Conservation (phyloP, 176 grass and related monocot species). For the Juncus effusus region DNA sequence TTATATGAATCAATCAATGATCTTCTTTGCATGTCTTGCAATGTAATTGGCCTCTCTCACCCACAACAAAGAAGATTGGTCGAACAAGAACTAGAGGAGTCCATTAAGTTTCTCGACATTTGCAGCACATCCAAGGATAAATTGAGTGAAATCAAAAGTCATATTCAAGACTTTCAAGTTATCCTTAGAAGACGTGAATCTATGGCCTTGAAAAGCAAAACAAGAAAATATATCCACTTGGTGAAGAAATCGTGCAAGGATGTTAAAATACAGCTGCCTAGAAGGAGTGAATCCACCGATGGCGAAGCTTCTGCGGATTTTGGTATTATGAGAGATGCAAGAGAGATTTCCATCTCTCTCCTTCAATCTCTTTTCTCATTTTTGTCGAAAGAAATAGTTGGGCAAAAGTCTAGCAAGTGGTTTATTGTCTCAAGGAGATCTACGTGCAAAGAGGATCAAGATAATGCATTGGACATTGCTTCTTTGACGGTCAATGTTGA, state of each 20-base stretch:
- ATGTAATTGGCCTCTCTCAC: conserved; percentile 8
- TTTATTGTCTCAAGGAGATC: too few species aligned
- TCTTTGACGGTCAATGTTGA: too few species aligned
- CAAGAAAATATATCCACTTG: neutral
- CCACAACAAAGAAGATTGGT: conserved; percentile 20
- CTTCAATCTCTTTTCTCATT: too few species aligned
- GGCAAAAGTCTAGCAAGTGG: too few species aligned
- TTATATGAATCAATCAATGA: conserved; percentile 22
- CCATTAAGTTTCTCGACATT: neutral
- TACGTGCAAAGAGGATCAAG: too few species aligned
- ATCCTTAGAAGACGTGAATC: conserved; percentile 16
- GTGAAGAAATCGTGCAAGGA: conserved; percentile 19
- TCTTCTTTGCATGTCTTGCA: conserved; percentile 30
- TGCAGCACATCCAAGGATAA: conserved; percentile 16
- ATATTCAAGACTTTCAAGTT: conserved; percentile 8
- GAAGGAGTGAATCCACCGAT: conserved; percentile 21
- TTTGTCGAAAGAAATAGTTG: too few species aligned
- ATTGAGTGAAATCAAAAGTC: conserved; percentile 17
- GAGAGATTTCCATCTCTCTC: too few species aligned
- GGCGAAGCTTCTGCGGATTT: too few species aligned
- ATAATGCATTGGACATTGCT: too few species aligned
- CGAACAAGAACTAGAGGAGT: neutral
- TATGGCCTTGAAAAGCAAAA: too few species aligned
- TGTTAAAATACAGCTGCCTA: conserved; percentile 11
- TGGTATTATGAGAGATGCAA: too few species aligned